Conservation (phyloP, 2,329 filamentous ascomycete genomes). For the Tolypocladium nubicola region DNA sequence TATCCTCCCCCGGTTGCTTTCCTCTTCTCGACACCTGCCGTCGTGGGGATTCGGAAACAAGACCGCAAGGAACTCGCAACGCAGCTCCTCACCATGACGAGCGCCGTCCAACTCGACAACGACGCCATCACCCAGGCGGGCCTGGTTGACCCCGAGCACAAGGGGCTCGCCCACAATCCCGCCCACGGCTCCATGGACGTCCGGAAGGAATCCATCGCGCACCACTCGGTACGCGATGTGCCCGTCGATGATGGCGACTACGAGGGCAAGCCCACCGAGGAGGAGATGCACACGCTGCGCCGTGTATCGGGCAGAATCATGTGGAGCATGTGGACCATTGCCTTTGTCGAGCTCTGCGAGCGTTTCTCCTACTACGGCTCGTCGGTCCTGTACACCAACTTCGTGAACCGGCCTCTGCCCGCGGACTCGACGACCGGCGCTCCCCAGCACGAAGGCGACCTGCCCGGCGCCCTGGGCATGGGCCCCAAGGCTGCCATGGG, state of each 20-base stretch:
- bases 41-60: neutral
- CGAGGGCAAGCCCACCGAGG: constrained; percentile 42
- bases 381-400: constrained; percentile 58
- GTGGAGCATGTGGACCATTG: constrained; percentile 57
- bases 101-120: constrained; percentile 21
- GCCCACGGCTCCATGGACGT: constrained; percentile 18
- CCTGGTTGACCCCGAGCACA: constrained; percentile 19
- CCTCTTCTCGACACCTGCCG: neutral
- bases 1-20: neutral
- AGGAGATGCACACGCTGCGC: constrained; percentile 50
- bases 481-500: constrained; percentile 44
- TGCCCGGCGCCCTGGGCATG: constrained; percentile 45
- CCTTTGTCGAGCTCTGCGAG: constrained; percentile 65
- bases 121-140: constrained; percentile 24
- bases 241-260: constrained; percentile 1
- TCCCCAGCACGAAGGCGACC: constrained; percentile 15
- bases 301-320: constrained; percentile 55
- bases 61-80: neutral
- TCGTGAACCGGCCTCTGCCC: constrained; percentile 47
- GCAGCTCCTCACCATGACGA: constrained; percentile 19
- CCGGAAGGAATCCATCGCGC: constrained; percentile 7
- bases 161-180: constrained; percentile 13
- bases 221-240: constrained; percentile 6
- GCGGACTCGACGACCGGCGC: constrained; percentile 43
- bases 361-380: constrained; percentile 71